Evolutionary conservation across 306 rosid species (phyloP), one percentile per base, ranked within the genome.

Genomic region (Datisca glomerata): DNA sequence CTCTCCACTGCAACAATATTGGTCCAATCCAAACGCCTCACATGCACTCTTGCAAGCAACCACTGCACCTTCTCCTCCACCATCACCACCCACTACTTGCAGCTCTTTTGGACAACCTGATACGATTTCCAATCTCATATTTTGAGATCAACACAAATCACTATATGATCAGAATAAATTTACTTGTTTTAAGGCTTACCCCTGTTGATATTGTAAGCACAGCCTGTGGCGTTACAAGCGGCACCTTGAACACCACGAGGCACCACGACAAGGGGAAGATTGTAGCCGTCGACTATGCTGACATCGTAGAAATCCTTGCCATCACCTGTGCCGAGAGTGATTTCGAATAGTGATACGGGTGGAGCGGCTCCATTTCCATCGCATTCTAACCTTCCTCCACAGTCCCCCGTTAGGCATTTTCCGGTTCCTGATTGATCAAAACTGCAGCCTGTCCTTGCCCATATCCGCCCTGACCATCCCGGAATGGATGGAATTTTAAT

Each of bases 21-120:
- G 74, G 41, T 82, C 94, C 16, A 63, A 64, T 19, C 94, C 81
- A 39, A 86, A 86, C 3, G 94, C 94, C 58, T 76, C 94, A 18
- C 96, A 81, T 0, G 96, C 93, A 55, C 97, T 87, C 53, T 67
- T 83, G 53, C 97, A 87, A 10, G 74, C 94, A 18, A 87, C 51
- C 32, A 83, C 93, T 13, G 57, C 73, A n/a, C 17, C 51, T 61
- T 39, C 80, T 13, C 44, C 67, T 38, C 63, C 76, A 3, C 57
- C 54, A 7, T 38, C 60, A 17, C 64, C 67, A 33, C 66, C 80
- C 18, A 74, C 83, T 16, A 83, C 89, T 65, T 87, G 97, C 62
- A 87, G 83, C 71, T 87, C 97, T 62, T 76, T 87, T 1, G 97
- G 97, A 40, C 97, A 87, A 49, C 93, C 94, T 86, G 56, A 59